phyloP scores from a whole-genome alignment of 2,329 filamentous ascomycete genomes.

The Penicillium sp. region DNA sequence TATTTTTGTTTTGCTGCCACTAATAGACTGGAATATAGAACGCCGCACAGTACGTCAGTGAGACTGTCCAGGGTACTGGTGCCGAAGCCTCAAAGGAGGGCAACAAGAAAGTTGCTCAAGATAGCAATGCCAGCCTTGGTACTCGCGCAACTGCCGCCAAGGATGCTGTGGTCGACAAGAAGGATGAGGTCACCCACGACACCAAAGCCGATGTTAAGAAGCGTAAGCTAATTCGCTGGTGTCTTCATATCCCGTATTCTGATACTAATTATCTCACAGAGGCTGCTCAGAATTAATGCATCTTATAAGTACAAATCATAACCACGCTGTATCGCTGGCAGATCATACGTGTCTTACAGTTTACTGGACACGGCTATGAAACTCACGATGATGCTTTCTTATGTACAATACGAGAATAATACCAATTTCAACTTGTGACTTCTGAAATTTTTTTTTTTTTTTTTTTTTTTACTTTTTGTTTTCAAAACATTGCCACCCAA shows the following conservation, averaged over 20 bases:
- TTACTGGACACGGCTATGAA: not conserved
- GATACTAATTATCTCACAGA: not conserved
- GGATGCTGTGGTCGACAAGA: constrained; percentile 58
- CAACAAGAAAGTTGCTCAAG: constrained; percentile 73
- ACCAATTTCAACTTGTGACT: not conserved
- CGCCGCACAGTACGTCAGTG: constrained; percentile 1
- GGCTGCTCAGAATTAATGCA: not conserved
- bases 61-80: constrained; percentile 1
- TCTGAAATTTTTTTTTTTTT: not conserved
- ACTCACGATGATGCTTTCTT: not conserved
- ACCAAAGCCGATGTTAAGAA: constrained; percentile 31
- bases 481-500: no score
- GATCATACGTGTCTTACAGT: not conserved
- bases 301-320: not conserved
- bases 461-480: not conserved
- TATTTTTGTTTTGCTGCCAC: not conserved
- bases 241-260: no score
- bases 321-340: not conserved
- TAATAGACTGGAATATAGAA: not conserved
- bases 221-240: constrained; percentile 12
- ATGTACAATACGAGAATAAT: not conserved
- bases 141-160: constrained; percentile 59
- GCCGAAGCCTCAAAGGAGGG: constrained; percentile 32
- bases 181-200: constrained; percentile 58
- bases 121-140: constrained; percentile 55